Base-by-base conservation (phyloP, 163 green algal genomes). In the Chlamydomonas reinhardtii region DNA sequence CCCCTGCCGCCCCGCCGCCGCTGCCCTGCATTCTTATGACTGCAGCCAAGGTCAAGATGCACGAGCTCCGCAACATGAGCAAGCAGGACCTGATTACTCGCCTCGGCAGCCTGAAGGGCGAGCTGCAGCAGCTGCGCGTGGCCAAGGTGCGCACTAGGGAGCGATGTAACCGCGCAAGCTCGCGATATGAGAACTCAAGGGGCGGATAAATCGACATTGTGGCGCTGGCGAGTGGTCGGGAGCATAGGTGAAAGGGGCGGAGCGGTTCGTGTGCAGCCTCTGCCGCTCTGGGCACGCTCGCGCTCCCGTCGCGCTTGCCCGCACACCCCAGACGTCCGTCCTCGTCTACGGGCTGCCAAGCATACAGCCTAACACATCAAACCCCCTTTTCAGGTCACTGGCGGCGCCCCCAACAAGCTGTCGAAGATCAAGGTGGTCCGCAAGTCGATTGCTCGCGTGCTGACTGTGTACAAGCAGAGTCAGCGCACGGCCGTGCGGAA, bases 381-480 rank as follows among this genome's bases (percentile, higher is more conserved):
- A 14, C 14, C 11, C 48, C 14, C 48, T 37, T 0, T 22, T 71
- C 62, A 87, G 82, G 98, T 99, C 85, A 99, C 98, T 77, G 97
- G 97, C 83, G 98, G 98, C 68, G 98, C 98, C 32, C 96, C 98
- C 72, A 99, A 99, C 97, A 99, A 99, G 96, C 97, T 99, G 2
- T 98, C 96, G 70, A 99, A 99, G 94, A 99, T 99, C 95, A 99
- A 99, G 96, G 92, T 97, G 37, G 97, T 99, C 72, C 93, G 98
- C 85, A 97, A 99, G 93, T 94, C 91, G 72, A 98, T 99, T 82
- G 98, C 98, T 24, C 96, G 96, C 88, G 96, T 99, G 65, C 88
- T 99, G 82, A 99, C 98, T 24, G 95, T 99, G 76, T 97, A 94
- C 89, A 90, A 90, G 86, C 96, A 99, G 89, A 98, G 97, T 82